A percentile compares a stretch with the other conserved stretches of the same genome.
phyloP scores from a whole-genome alignment of 140 eudicot genomes.

The Anethum foeniculum region DNA sequence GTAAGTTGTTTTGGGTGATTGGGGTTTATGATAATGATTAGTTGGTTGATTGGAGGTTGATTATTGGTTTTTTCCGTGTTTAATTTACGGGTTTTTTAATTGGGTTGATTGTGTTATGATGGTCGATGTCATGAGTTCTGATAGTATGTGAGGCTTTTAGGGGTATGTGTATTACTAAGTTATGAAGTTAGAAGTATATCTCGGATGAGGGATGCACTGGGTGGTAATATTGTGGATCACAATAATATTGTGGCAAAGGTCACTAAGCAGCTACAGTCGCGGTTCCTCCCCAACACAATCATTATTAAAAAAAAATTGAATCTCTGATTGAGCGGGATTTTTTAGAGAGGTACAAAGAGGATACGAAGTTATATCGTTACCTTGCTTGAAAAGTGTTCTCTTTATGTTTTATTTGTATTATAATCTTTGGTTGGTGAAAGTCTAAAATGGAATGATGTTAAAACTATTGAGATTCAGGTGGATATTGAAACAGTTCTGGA shows the following conservation, averaged over 20 bases:
- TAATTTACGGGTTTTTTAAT: too few relatives aligned
- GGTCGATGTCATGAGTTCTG: neutral
- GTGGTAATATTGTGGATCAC: conserved; percentile 29
- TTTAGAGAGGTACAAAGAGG: conserved; percentile 50
- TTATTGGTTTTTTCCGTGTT: neutral
- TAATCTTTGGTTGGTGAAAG: conserved; percentile 4
- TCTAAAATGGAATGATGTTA: conserved; percentile 5
- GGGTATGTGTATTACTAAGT: neutral
- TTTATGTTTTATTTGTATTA: neutral
- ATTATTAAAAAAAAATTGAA: conserved; percentile 50
- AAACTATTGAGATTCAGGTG: neutral
- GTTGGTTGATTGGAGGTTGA: neutral
- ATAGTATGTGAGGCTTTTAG: neutral
- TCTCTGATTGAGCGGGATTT: conserved; percentile 58
- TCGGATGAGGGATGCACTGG: neutral
- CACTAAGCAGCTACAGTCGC: conserved; percentile 53
- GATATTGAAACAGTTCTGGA: conserved; percentile 1
- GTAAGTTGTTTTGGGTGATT: neutral
- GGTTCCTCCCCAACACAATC: conserved; percentile 49
- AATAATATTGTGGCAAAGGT: conserved; percentile 57
- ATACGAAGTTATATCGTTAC: conserved; percentile 47
- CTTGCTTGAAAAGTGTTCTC: conserved; percentile 30
- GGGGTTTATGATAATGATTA: neutral
- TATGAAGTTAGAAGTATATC: neutral
- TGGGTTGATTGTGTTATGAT: neutral